Conservation (phyloP, 2,329 filamentous ascomycete genomes). For the Neobulgaria alba region DNA sequence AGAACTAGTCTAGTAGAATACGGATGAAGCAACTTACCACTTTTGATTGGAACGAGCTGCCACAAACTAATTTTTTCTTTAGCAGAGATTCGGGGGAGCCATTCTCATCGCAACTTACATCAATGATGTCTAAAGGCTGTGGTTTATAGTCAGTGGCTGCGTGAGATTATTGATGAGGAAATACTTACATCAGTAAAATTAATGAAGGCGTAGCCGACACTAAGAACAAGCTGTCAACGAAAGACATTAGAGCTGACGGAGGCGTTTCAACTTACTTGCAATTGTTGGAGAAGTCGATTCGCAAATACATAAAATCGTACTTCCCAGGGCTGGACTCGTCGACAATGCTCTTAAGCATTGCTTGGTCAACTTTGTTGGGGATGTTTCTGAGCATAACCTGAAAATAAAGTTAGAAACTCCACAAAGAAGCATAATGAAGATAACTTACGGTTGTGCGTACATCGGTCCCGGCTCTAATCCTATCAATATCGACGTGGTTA, state of each 20-base stretch:
- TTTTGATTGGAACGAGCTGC: slow-evolving; percentile 60
- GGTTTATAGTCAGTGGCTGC: slow-evolving; percentile 30
- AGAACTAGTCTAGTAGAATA: neutral
- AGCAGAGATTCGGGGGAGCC: slow-evolving; percentile 12
- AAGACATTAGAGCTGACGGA: slow-evolving; percentile 28
- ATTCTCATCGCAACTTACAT: slow-evolving; percentile 34
- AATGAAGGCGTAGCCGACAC: slow-evolving; percentile 95
- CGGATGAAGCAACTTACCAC: slow-evolving; percentile 40
- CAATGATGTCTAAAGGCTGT: slow-evolving; percentile 64
- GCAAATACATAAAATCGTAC: slow-evolving; percentile 92
- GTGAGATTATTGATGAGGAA: neutral
- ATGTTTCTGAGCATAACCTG: slow-evolving; percentile 94
- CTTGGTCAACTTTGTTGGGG: slow-evolving; percentile 77
- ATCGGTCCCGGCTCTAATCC: slow-evolving; percentile 58
- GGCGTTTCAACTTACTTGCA: slow-evolving; percentile 57
- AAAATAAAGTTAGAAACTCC: too few species aligned
- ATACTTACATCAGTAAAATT: slow-evolving; percentile 73
- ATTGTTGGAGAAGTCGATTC: slow-evolving; percentile 79
- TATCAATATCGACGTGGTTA: slow-evolving; percentile 52
- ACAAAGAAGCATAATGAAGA: slow-evolving; percentile 4
- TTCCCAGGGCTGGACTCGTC: slow-evolving; percentile 71
- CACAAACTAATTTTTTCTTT: slow-evolving; percentile 51
- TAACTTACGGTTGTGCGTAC: slow-evolving; percentile 63
- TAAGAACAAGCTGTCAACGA: slow-evolving; percentile 31
- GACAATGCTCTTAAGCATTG: slow-evolving; percentile 68